phyloP scores from a whole-genome alignment of 2,329 filamentous ascomycete species.

The Phaeoacremonium minimum region DNA sequence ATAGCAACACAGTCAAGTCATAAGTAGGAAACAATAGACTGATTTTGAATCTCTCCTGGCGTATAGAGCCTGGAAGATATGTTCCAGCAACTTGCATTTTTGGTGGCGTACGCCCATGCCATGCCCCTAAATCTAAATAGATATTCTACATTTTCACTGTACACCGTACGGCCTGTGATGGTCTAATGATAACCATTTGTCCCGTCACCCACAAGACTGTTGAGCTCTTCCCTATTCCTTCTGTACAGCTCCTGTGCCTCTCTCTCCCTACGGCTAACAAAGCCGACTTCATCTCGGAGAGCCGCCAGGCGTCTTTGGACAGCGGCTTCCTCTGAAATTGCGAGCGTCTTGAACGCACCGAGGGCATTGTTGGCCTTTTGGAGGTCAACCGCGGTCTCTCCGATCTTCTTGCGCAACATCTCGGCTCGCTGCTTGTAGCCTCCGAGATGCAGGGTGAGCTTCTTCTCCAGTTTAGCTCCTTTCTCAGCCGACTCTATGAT shows the following conservation, averaged over 20 bases:
- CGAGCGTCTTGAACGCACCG: constrained; percentile 69
- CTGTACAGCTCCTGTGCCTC: constrained; percentile 88
- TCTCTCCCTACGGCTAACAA: constrained; percentile 75
- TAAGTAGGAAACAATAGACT: too few relatives aligned
- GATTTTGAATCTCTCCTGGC: too few relatives aligned
- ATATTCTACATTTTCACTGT: too few relatives aligned
- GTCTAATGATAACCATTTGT: constrained; percentile 34
- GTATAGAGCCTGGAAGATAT: too few relatives aligned
- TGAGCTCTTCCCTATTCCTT: constrained; percentile 71
- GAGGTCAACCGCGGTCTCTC: constrained; percentile 68
- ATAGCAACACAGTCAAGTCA: too few relatives aligned
- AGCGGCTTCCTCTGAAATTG: constrained; percentile 75
- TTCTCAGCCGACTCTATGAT: constrained; percentile 72
- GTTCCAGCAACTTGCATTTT: too few relatives aligned
- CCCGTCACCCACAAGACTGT: constrained; percentile 42
- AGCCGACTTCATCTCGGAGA: constrained; percentile 77
- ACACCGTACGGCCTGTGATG: too few relatives aligned
- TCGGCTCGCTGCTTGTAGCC: constrained; percentile 88
- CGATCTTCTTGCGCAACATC: constrained; percentile 73
- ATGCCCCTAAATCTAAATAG: too few relatives aligned
- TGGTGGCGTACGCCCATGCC: too few relatives aligned
- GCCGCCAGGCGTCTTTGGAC: constrained; percentile 67
- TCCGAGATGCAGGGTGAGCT: constrained; percentile 78
- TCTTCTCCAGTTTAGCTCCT: constrained; percentile 89
- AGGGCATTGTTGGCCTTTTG: constrained; percentile 69